Evolutionary conservation across 805 yeast species (phyloP), one percentile per base, ranked within the genome.

Genomic region (Metschnikowia corniflorae): DNA sequence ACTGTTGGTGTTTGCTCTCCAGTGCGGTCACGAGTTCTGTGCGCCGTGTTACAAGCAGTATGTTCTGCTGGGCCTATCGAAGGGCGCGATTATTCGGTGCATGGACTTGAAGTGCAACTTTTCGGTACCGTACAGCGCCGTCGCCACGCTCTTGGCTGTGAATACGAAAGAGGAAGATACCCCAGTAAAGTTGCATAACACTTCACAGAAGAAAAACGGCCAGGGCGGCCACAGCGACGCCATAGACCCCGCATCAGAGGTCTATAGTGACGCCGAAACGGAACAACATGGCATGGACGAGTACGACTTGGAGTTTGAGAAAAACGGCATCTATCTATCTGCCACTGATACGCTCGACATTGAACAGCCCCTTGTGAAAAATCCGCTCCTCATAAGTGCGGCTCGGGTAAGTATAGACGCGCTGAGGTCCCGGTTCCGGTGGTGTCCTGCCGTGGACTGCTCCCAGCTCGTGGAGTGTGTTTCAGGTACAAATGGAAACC

Each of bases 401-500:
- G 53, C 47, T 2, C 43, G 47, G 10, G 29, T 22, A 4, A 27
- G 30, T 6, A 40, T 49, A 16, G 45, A 43, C 32, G 23, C 42
- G 13, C 37, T 26, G 32, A 40, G 74, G 40, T 57, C 64, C 29
- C 69, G 68, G 30, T 78, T 71, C 49, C 75, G 73, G 46, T 81
- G 87, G 83, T 89, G 97, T 58, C 96, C 96, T 0, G 81, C 84
- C 1, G 81, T 89, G 0, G 95, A 84, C 53, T 85, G 96, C 56
- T 67, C 71, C 28, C 62, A 71, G 29, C 70, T 86, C 16, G 70
- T 86, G n/a, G 64, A 66, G 40, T 29, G 55, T 9, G 23, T 52
- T 3, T 39, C 39, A 6, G 29, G 2, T 5, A 13, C n/a, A 46
- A 8, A 4, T 16, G 15, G 16, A 28, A 29, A 35, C 20, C n/a